These are phyloP conservation scores for Cordyceps javanica DNA, from an alignment of 2,329 filamentous ascomycete genomes.

Conservation along the genomic window DNA sequence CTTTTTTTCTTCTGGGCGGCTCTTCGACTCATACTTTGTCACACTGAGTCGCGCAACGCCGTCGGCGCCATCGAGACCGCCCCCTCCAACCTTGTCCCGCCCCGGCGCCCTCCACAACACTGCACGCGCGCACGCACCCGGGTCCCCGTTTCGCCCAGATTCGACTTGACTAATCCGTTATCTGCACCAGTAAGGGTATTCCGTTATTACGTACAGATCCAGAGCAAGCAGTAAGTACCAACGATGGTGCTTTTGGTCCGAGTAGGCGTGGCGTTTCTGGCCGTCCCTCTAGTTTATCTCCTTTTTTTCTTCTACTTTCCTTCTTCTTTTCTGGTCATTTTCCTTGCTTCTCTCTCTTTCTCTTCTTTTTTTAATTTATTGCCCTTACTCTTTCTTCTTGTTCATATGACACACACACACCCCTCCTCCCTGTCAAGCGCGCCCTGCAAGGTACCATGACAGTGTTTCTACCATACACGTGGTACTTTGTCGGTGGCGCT, in stretches of 20 bases:
- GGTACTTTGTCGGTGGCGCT: slow-evolving; percentile 5
- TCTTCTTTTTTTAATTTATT: too few species aligned
- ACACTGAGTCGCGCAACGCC: slow-evolving; percentile 2
- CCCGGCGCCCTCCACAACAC: background rate
- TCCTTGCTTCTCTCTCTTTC: too few species aligned
- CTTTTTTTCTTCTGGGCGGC: background rate
- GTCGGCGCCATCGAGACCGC: background rate
- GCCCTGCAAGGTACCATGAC: slow-evolving; percentile 9
- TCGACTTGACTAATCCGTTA: slow-evolving; percentile 1
- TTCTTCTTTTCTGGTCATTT: too few species aligned
- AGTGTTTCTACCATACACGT: background rate
- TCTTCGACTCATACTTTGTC: slow-evolving; percentile 7
- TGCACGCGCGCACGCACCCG: too few species aligned
- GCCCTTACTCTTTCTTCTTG: background rate
- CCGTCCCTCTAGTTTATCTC: too few species aligned
- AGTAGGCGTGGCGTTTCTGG: too few species aligned
- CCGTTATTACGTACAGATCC: too few species aligned
- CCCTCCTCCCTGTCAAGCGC: background rate
- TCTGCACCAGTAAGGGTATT: background rate
- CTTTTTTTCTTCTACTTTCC: too few species aligned
- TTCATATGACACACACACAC: background rate
- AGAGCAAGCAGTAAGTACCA: background rate
- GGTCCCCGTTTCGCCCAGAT: too few species aligned
- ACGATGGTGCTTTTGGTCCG: background rate
- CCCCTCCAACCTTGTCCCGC: background rate